Evolutionary conservation across 495 filamentous ascomycete species (phyloP), one percentile per base, ranked within the genome.

Genomic region (Pseudotulostoma volvatum): DNA sequence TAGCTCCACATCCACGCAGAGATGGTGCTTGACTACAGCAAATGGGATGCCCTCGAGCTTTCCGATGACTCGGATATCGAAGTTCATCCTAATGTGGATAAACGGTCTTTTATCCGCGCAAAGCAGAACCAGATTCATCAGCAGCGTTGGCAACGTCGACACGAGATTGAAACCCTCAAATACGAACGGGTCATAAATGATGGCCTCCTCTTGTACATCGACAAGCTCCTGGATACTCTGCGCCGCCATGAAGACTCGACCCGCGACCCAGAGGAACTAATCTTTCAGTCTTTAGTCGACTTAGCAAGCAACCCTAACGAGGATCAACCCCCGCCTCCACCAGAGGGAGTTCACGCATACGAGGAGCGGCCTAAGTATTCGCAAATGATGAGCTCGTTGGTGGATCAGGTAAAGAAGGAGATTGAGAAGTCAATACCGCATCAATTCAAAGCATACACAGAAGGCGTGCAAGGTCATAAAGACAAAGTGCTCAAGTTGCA

Each of bases 61-160:
- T 92, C 83, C 45, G 90, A 97, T 58, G 90, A 97, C 58, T 93
- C 85, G 32, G 90, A 97, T 56, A 81, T 97, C 51, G 90, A 97
- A 61, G 88, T 95, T 18, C 90, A 97, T 57, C 90, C 92, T 40
- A 97, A 97, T 62, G 90, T 97, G 57, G 90, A 97, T 63, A 97
- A 97, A 53, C 77, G 79, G 2, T 96, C 90, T 39, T 97, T 97
- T 63, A 97, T 97, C 56, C 84, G 90, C 38, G 90, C 90, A 40
- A 97, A 96, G 64, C 90, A 95, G 60, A 77, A 81, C 51, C 85
- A 96, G 56, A 97, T 97, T 53, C 90, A 97, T 54, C 71, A 80
- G 51, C 78, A 94, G 53, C 79, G 90, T 32, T 64, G 72, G 40
- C 76, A 85, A 47, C 81, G 90, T 38, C 81, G 77, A 47, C 73